Evolutionary conservation across 164 flowering plant species (phyloP).

Genomic region (Piper longum): DNA sequence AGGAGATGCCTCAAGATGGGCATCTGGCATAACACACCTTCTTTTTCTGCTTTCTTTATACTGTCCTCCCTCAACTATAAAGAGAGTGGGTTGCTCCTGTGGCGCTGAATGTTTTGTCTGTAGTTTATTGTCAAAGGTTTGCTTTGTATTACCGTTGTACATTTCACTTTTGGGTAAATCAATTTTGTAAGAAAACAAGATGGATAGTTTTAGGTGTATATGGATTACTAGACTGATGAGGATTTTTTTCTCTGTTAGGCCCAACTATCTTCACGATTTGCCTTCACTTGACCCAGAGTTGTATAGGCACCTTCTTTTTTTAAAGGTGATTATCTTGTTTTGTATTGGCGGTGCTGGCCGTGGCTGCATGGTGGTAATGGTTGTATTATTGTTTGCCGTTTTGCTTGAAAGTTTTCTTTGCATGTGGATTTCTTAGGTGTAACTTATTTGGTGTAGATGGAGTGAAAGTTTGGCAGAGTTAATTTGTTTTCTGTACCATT

Average conservation of each 20-base stretch:
- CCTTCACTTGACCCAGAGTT: slow-evolving; percentile 96
- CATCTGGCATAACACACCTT: not conserved
- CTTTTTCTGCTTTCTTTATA: not conserved
- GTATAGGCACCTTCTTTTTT: slow-evolving; percentile 84
- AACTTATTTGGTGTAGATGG: not conserved
- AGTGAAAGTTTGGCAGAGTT: not conserved
- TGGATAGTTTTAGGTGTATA: no score
- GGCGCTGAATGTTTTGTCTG: no score
- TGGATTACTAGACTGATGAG: not conserved
- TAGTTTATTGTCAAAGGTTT: no score
- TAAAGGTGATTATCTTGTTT: slow-evolving; percentile 45
- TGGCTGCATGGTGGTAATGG: not conserved
- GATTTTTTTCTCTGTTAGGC: slow-evolving; percentile 23
- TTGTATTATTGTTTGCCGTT: not conserved
- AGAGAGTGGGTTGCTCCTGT: no score
- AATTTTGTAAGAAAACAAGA: no score
- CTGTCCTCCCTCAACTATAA: not conserved
- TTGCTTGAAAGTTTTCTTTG: not conserved
- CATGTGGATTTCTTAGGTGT: not conserved
- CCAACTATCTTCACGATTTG: slow-evolving; percentile 86
- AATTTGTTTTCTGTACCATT: not conserved
- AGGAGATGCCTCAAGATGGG: no score
- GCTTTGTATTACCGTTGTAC: no score
- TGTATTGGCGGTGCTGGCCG: not conserved
- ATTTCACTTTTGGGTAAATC: no score